phyloP scores from a whole-genome alignment of 2,329 filamentous ascomycete genomes.

The Davidsoniella neocaledoniae region DNA sequence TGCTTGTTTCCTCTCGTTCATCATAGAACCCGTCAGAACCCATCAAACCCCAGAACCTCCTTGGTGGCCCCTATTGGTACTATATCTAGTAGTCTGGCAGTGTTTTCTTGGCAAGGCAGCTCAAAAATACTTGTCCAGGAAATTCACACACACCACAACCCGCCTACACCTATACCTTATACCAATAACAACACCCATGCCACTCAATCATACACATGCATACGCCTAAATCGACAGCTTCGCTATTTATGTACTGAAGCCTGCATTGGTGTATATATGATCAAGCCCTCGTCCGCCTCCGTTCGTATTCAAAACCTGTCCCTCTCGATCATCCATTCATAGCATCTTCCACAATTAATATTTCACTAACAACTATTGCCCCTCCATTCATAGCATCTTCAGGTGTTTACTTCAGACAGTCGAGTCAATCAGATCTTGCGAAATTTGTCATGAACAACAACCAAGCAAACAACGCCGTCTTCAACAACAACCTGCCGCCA shows the following conservation, averaged over 20 bases:
- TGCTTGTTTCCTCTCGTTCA: constrained; percentile 5
- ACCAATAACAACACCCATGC: not conserved
- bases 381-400: not conserved
- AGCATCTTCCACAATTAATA: not conserved
- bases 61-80: constrained; percentile 1
- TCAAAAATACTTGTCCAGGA: not conserved
- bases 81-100: not conserved
- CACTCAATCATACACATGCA: not conserved
- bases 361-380: not conserved
- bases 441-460: constrained; percentile 31
- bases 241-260: not conserved
- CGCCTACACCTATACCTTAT: not conserved
- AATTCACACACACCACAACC: not conserved
- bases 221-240: not conserved
- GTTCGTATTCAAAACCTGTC: not conserved
- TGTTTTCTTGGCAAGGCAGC: not conserved
- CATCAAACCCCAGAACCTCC: constrained; percentile 3
- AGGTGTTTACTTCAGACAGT: constrained; percentile 17
- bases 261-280: not conserved
- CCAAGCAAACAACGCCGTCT: constrained; percentile 12
- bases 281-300: too few relatives aligned
- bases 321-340: not conserved
- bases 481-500: constrained; percentile 18
- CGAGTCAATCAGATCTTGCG: constrained; percentile 25
- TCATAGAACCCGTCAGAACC: constrained; percentile 1